phyloP scores from a whole-genome alignment of 1,284 basidiomycete genomes.

The Neolentinus lepideus region DNA sequence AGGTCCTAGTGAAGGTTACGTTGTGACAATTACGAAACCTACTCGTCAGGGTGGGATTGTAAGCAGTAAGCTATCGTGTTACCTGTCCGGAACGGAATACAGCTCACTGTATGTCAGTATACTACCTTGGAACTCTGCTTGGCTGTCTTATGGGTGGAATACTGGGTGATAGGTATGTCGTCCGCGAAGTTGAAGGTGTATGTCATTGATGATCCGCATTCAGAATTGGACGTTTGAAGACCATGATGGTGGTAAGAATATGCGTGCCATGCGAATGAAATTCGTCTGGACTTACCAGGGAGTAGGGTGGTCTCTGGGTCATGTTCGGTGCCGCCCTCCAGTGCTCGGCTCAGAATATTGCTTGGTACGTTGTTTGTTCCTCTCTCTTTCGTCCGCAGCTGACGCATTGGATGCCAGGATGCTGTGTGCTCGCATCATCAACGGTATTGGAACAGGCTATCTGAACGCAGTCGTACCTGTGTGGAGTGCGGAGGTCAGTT shows the following conservation, averaged over 20 bases:
- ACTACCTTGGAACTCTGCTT: conserved; percentile 41
- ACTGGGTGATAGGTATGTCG: conserved; percentile 24
- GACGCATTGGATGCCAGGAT: conserved; percentile 33
- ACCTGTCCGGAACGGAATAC: conserved; percentile 5
- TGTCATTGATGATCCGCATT: no score
- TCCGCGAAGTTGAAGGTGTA: no score
- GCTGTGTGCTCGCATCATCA: conserved; percentile 42
- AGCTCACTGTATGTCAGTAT: conserved; percentile 18
- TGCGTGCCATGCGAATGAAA: not conserved
- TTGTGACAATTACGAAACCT: conserved; percentile 40
- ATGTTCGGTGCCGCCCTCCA: conserved; percentile 42
- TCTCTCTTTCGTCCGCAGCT: not conserved
- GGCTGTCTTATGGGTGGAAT: conserved; percentile 42
- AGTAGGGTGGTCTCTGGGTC: conserved; percentile 33
- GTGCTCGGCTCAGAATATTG: conserved; percentile 40
- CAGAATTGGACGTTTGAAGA: conserved; percentile 35
- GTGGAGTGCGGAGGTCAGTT: conserved; percentile 34
- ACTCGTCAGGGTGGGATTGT: conserved; percentile 46
- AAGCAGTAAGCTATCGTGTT: conserved; percentile 25
- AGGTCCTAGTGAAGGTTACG: conserved; percentile 35
- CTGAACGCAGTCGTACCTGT: conserved; percentile 48
- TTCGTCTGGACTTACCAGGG: conserved; percentile 3
- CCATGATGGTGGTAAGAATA: conserved; percentile 29
- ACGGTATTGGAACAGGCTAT: conserved; percentile 44
- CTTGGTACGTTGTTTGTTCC: conserved; percentile 29